phyloP scores from a whole-genome alignment of 2,329 filamentous ascomycete species.

The Neofusicoccum umdonicola region DNA sequence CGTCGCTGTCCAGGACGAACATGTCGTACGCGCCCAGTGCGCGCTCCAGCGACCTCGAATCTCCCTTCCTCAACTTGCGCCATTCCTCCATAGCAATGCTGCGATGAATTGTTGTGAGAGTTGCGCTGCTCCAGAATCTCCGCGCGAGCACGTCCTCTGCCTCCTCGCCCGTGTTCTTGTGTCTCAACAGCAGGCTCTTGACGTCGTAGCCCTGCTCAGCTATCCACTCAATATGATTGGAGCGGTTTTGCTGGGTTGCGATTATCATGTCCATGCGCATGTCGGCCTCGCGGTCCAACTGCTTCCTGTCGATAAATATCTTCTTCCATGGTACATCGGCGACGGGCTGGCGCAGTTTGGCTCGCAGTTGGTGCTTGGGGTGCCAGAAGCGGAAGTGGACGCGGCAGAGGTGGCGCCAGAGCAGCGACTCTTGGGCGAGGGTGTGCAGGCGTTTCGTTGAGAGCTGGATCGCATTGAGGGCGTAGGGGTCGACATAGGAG shows the following conservation, averaged over 20 bases:
- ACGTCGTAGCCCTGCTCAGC: constrained; percentile 77
- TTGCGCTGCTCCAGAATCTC: constrained; percentile 70
- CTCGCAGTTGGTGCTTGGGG: constrained; percentile 35
- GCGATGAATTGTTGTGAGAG: constrained; percentile 78
- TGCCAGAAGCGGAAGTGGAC: constrained; percentile 74
- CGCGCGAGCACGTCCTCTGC: constrained; percentile 74
- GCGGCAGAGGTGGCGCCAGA: constrained; percentile 78
- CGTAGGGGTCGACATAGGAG: constrained; percentile 54
- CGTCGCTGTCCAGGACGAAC: constrained; percentile 69
- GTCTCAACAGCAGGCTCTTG: constrained; percentile 75
- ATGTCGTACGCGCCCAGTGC: constrained; percentile 83
- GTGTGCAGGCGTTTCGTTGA: constrained; percentile 64
- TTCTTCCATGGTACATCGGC: constrained; percentile 70
- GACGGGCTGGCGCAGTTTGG: constrained; percentile 44
- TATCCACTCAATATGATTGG: constrained; percentile 68
- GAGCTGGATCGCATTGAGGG: constrained; percentile 53
- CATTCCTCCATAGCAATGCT: constrained; percentile 76
- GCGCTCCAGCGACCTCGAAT: constrained; percentile 64
- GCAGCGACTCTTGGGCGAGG: constrained; percentile 66
- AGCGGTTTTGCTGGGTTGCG: constrained; percentile 65
- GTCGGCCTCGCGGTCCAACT: constrained; percentile 33
- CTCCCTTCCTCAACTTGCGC: constrained; percentile 55
- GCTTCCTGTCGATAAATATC: constrained; percentile 37
- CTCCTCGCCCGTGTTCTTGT: constrained; percentile 59
- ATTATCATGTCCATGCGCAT: constrained; percentile 65